Base-by-base conservation (phyloP, 78 protist genomes). In the Speleostelium caveatum region DNA sequence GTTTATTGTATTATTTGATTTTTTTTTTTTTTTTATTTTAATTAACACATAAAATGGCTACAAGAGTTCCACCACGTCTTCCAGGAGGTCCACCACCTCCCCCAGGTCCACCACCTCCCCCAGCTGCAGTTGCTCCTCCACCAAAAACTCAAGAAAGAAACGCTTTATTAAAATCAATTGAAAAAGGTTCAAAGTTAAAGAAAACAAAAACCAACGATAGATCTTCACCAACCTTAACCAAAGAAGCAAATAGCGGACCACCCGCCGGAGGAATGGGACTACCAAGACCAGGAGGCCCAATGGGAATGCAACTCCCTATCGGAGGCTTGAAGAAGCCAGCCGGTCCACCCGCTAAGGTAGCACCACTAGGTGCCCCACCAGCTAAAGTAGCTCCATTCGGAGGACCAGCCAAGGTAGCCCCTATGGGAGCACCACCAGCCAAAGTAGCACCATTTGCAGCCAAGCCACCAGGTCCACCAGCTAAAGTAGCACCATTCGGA, bases 111-210 rank as follows among this genome's bases (percentile, higher is more conserved):
- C 58, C 77, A 41, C 86, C 93, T 14, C 93, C 93, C 17, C 65
- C 93, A 0, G 69, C 93, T 66, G 86, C 73, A 0, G 76, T 67
- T 17, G 55, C 93, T 4, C 24, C 89, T 45, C 86, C 86, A 26
- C 88, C 86, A 1, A 75, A 75, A 32, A 58, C 93, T 28, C 51
- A 69, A 1, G 93, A 77, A 38, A 65, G 93, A 42, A 41, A 30
- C 35, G 93, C 93, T 22, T 69, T 87, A 39, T 39, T 87, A 33
- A 59, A 16, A 8, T 87, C 93, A 35, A 87, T 87, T 36, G 72
- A 87, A 24, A 71, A 74, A 38, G 93, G 93, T 19, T 2, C 74
- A 16, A 87, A 87, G 26, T 69, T 87, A 41, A 87, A 87, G 65
- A 87, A 87, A 66, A 7, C 93, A 0, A 56, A 32, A 5, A 87